phyloP scores from a whole-genome alignment of 176 grass and related monocot species.

The sorghum (Sorghum bicolor) region Sorghum_bicolor_NCBIv3 NC_012876.2:3340001-3340500 shows the following conservation, averaged over 20 bases:
- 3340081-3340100: background rate
- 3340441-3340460: no score
- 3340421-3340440: no score
- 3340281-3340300: background rate
- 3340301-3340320: background rate
- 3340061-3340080: background rate
- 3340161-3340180: background rate
- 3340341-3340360: no score
- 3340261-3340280: background rate
- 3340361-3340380: no score
- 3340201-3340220: background rate
- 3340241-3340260: background rate
- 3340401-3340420: no score
- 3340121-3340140: background rate
- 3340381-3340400: no score
- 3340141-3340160: background rate
- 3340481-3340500: no score
- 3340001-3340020: background rate
- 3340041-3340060: no score
- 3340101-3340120: background rate
- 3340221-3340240: background rate
- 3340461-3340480: background rate
- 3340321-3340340: no score
- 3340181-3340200: slow-evolving; percentile 30
- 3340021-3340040: no score